Base-by-base conservation (phyloP, 768 basidiomycete species). In the Tulasnella sp. region DNA sequence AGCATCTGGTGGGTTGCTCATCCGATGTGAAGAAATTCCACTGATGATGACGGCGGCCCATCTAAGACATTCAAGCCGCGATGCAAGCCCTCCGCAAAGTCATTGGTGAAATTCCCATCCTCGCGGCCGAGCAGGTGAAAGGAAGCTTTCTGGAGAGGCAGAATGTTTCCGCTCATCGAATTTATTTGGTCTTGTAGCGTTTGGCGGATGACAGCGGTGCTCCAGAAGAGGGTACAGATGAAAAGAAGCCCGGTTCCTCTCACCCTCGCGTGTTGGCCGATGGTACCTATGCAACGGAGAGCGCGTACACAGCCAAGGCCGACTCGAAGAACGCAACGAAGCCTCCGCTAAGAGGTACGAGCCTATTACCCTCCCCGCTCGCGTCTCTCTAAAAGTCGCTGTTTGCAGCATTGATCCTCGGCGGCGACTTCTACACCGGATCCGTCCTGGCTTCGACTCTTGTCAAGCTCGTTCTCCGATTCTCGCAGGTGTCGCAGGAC, bases 221-320 rank as follows among this genome's bases (percentile, higher is more conserved):
- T 22, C 85, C 83, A 14, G 82, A 80, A 8, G 84, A 84, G 41
- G 71, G n/a, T 34, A 37, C 35, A 47, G 85, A 86, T 74, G 81
- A 81, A 69, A 82, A 85, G 73, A 66, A 62, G 9, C 76, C 74
- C 80, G 83, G 68, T 80, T 12, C 39, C 82, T 6, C 83, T 86
- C 11, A 86, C 86, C 94, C 87, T 7, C 89, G 87, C 77, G 91
- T 98, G 11, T 82, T 97, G 73, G 94, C 94, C 22, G 97, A 99
- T 77, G 97, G 97, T 9, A 98, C 96, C 2, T 98, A 99, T 78
- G 97, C 95, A 0, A 98, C 96, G 5, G 97, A 98, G 82, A 93
- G 93, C 1, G 93, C 92, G 14, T 98, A 89, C 81, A 81, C 83
- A 14, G 88, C 83, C 82, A 78, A 78, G 16, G 79, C 79, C 39